phyloP scores from a whole-genome alignment of 164 flowering plant species.

The Houttuynia cordata region DNA sequence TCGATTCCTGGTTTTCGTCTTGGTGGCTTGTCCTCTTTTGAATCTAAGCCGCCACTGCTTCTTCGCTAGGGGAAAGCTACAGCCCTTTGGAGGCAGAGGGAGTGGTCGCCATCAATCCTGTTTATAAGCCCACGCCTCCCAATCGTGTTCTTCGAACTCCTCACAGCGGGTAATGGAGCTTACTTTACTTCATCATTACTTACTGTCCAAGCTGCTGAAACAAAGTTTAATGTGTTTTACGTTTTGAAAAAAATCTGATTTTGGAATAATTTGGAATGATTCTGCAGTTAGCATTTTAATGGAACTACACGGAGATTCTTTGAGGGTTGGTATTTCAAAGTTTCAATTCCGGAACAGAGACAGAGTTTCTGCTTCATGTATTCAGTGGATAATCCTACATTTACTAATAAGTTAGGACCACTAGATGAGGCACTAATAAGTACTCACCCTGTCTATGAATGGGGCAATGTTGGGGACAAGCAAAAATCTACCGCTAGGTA shows the following conservation, averaged over 20 bases:
- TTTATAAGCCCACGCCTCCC: constrained; percentile 59
- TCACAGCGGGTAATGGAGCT: constrained; percentile 74
- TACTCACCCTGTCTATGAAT: constrained; percentile 83
- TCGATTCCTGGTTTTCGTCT: no score
- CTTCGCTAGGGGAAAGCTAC: not conserved
- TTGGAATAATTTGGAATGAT: not conserved
- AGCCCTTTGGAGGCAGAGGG: constrained; percentile 3
- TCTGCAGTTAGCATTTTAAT: constrained; percentile 72
- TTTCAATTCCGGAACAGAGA: constrained; percentile 63
- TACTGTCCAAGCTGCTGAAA: no score
- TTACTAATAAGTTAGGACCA: constrained; percentile 33
- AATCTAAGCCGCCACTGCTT: not conserved
- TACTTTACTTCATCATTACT: not conserved
- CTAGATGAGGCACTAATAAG: constrained; percentile 55
- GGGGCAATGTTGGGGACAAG: constrained; percentile 76
- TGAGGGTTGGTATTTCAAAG: constrained; percentile 98
- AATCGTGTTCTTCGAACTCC: constrained; percentile 76
- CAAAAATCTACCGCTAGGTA: constrained; percentile 95
- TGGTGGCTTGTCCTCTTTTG: not conserved
- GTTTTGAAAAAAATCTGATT: not conserved
- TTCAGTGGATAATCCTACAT: constrained; percentile 83
- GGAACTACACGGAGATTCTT: constrained; percentile 65
- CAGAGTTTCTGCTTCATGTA: constrained; percentile 97
- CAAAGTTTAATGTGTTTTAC: no score
- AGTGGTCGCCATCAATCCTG: constrained; percentile 27